A percentile compares a stretch with the other conserved stretches of the same genome.
Evolutionary conservation across 2,329 filamentous ascomycete species (phyloP).

Genomic region (Cytospora schulzeri): DNA sequence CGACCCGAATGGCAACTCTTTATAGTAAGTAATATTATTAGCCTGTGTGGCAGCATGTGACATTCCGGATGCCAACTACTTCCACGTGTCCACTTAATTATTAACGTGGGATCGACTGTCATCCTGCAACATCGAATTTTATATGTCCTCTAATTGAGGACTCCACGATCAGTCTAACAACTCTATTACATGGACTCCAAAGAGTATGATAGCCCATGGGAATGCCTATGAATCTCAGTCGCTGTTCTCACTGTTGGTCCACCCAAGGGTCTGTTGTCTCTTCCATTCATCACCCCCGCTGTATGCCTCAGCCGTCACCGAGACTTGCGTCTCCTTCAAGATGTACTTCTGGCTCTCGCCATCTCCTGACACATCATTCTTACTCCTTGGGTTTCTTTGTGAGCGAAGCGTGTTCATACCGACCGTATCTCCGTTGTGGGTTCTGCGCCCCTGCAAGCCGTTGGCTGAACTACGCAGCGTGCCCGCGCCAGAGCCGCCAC

Average conservation of each 20-base stretch:
- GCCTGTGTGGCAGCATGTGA: background rate
- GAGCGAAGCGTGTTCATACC: conserved; percentile 7
- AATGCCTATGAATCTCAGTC: background rate
- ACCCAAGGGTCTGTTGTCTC: conserved; percentile 31
- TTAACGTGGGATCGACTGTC: background rate
- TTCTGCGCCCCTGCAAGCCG: conserved; percentile 1
- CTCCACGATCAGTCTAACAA: background rate
- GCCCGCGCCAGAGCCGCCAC: background rate
- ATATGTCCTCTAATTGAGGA: background rate
- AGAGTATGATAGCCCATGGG: background rate
- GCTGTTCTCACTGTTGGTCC: conserved; percentile 27
- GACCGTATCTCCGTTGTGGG: background rate
- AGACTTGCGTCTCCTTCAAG: conserved; percentile 39
- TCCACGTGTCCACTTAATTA: background rate
- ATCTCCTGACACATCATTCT: conserved; percentile 24
- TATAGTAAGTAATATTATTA: background rate
- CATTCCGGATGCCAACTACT: background rate
- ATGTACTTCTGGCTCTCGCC: conserved; percentile 43
- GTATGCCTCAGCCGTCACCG: conserved; percentile 29
- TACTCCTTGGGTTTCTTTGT: conserved; percentile 11
- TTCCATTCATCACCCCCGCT: conserved; percentile 31
- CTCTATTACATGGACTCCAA: no score
- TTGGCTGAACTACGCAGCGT: conserved; percentile 4
- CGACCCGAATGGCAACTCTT: no score
- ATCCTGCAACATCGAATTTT: background rate